phyloP scores from a whole-genome alignment of 2,329 filamentous ascomycete genomes.

The Penicillium sp. region DNA sequence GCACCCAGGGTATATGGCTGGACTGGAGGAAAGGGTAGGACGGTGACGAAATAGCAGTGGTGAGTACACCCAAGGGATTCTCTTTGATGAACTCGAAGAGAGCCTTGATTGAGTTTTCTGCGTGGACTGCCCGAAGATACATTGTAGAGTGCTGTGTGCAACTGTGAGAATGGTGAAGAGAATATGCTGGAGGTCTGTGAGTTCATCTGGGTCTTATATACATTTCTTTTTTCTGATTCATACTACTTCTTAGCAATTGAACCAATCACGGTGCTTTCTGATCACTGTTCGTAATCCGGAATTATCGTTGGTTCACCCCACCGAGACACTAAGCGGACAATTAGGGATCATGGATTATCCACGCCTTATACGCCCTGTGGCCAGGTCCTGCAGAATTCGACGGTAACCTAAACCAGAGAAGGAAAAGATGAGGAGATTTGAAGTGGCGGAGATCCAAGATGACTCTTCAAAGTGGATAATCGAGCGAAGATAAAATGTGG shows the following conservation, averaged over 20 bases:
- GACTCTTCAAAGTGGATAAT: neutral
- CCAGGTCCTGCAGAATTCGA: neutral
- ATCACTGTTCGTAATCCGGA: neutral
- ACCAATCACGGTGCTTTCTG: neutral
- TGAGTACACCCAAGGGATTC: slow-evolving; percentile 66
- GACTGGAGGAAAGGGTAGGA: slow-evolving; percentile 58
- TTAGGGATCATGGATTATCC: neutral
- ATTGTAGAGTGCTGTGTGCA: slow-evolving; percentile 50
- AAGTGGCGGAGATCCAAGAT: neutral
- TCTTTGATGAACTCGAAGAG: slow-evolving; percentile 62
- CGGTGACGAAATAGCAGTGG: slow-evolving; percentile 61
- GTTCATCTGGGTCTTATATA: too few species aligned
- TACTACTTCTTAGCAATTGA: too few species aligned
- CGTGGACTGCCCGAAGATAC: slow-evolving; percentile 62
- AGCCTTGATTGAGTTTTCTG: slow-evolving; percentile 53
- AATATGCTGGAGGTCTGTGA: too few species aligned
- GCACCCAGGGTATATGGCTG: slow-evolving; percentile 64
- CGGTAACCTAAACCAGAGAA: neutral
- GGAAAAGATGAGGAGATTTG: neutral
- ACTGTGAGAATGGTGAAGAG: neutral
- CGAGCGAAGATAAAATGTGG: neutral
- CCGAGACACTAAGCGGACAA: neutral
- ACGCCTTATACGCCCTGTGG: neutral
- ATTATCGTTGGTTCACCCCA: slow-evolving; percentile 3
- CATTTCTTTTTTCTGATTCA: too few species aligned